phyloP scores from a whole-genome alignment of 2,329 filamentous ascomycete genomes.

The Alternaria panax region DNA sequence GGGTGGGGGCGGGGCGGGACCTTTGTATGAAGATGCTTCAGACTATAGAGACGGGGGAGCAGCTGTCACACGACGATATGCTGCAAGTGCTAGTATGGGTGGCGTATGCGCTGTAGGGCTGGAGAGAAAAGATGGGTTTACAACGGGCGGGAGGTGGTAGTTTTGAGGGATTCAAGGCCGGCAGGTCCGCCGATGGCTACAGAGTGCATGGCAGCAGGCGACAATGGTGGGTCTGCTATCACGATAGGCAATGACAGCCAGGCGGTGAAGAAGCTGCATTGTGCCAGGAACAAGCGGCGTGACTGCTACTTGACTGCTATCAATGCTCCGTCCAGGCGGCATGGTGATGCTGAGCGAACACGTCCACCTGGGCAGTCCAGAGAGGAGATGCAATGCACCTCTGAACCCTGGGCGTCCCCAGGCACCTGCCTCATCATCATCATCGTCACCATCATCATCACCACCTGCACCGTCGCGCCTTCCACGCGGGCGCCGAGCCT shows the following conservation, averaged over 20 bases:
- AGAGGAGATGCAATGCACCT: slow-evolving; percentile 9
- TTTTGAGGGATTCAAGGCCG: slow-evolving; percentile 14
- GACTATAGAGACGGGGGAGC: slow-evolving; percentile 13
- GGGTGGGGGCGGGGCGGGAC: slow-evolving; percentile 25
- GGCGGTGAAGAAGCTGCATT: slow-evolving; percentile 22
- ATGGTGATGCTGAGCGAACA: slow-evolving; percentile 2
- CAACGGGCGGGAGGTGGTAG: background rate
- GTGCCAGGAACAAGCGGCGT: slow-evolving; percentile 5
- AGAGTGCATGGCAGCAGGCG: slow-evolving; percentile 13
- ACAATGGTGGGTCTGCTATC: slow-evolving; percentile 14
- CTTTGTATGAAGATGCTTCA: slow-evolving; percentile 23
- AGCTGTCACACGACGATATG: slow-evolving; percentile 22
- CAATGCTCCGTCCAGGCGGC: background rate
- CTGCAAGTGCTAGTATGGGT: slow-evolving; percentile 14
- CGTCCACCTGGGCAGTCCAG: background rate
- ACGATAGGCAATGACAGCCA: slow-evolving; percentile 13
- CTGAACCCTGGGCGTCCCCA: background rate
- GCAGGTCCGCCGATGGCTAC: slow-evolving; percentile 18
- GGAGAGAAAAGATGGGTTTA: slow-evolving; percentile 4
- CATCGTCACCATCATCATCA: background rate
- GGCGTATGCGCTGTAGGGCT: slow-evolving; percentile 13
- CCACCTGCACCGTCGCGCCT: slow-evolving; percentile 5
- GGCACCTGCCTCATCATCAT: background rate
- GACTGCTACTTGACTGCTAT: slow-evolving; percentile 1
- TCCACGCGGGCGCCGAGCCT: slow-evolving; percentile 7